These are phyloP conservation scores for Hordeum vulgare DNA, from an alignment of 176 grass and related monocot species.

Conservation along the genomic window DNA sequence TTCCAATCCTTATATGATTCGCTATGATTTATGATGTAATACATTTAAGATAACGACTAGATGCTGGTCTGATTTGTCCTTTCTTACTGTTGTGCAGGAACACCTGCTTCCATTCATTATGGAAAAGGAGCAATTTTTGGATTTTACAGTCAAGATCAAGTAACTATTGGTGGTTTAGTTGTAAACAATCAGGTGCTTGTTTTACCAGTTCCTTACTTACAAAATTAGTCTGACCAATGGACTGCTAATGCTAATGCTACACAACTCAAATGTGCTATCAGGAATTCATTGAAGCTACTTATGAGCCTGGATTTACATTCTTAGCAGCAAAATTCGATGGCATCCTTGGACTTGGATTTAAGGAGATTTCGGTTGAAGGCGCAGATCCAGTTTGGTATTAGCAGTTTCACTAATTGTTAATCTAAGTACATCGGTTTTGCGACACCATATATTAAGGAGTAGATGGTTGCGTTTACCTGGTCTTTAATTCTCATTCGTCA, in stretches of 20 bases:
- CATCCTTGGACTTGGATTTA: conserved; percentile 90
- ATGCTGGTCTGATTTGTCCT: neutral
- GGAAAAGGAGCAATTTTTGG: conserved; percentile 65
- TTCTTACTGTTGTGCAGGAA: conserved; percentile 42
- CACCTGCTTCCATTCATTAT: conserved; percentile 72
- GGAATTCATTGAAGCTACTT: conserved; percentile 94
- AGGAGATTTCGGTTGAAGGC: conserved; percentile 87
- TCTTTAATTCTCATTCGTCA: neutral
- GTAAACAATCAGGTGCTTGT: conserved; percentile 61
- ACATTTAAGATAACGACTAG: neutral
- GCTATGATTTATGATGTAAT: neutral
- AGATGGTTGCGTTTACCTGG: neutral
- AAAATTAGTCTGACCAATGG: neutral
- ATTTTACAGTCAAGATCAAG: conserved; percentile 76
- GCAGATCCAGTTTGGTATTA: conserved; percentile 73
- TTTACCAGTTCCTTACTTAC: neutral
- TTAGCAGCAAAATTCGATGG: conserved; percentile 82
- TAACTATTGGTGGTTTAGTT: conserved; percentile 55
- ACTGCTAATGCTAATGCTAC: neutral
- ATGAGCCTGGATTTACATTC: conserved; percentile 69
- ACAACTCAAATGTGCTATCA: conserved; percentile 35
- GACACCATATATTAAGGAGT: neutral
- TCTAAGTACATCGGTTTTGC: neutral
- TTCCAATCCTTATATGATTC: no score
- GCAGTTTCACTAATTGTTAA: neutral